Conservation (phyloP, 805 yeast genomes). For the Torulaspora indica region DNA sequence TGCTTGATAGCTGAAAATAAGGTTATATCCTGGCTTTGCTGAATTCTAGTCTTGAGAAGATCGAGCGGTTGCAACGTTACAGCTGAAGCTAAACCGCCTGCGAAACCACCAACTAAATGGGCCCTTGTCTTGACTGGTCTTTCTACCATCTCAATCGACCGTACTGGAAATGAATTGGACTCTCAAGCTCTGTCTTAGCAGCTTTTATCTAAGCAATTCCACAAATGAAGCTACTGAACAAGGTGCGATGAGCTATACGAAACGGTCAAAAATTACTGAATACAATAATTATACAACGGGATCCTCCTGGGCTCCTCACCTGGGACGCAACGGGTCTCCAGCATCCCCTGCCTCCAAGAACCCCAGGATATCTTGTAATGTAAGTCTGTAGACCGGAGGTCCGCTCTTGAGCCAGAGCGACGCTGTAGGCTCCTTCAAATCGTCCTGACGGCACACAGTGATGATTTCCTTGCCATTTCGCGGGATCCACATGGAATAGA, state of each 20-base stretch:
- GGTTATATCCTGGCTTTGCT: constrained; percentile 46
- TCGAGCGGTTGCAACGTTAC: constrained; percentile 84
- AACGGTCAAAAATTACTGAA: background rate
- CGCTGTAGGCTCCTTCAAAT: background rate
- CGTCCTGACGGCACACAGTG: constrained; percentile 15
- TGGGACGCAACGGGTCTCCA: too few species aligned
- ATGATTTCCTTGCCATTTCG: constrained; percentile 14
- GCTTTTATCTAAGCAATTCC: background rate
- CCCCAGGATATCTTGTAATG: background rate
- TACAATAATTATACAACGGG: background rate
- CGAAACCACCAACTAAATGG: constrained; percentile 75
- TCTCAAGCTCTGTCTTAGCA: background rate
- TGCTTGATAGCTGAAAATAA: constrained; percentile 36
- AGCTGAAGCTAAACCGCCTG: constrained; percentile 80
- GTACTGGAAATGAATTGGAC: background rate
- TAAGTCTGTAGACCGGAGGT: constrained; percentile 4
- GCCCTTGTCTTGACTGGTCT: constrained; percentile 22
- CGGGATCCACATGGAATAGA: constrained; percentile 25
- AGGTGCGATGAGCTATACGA: background rate
- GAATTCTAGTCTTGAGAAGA: constrained; percentile 79
- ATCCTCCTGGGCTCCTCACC: background rate
- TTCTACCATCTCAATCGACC: constrained; percentile 8
- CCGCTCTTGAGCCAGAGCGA: background rate
- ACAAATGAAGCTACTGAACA: background rate
- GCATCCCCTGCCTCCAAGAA: background rate